Base-by-base conservation (phyloP, 1,284 basidiomycete genomes). In the Pseudomicrostroma phylloplanum region DNA sequence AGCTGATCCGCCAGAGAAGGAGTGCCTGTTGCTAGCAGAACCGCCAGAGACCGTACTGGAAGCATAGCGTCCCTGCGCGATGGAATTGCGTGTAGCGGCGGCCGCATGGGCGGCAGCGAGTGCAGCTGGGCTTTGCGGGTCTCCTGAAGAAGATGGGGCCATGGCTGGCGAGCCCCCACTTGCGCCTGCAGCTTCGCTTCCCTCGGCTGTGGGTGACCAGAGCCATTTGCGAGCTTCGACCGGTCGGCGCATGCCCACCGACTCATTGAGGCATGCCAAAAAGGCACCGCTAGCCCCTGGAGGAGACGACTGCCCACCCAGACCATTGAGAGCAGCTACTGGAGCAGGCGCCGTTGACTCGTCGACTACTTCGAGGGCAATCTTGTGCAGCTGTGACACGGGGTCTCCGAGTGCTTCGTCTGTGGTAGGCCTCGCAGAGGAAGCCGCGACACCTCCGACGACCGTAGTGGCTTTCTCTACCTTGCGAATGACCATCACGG, bases 381-480 rank as follows among this genome's bases (percentile, higher is more conserved):
- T 70, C 64, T 74, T 96, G 82, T 96, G 92, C 59, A 96, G 83
- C 77, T 97, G 94, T 19, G 91, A 92, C 23, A 96, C 91, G 4
- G 92, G 89, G 75, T 96, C 92, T 2, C 92, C 92, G 64, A 90
- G 89, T 1, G 90, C 87, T 80, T 96, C 93, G 19, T 57, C 17
- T 19, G 1, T 49, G 55, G 2, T 23, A 17, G 59, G 51, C 1
- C 86, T 81, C 70, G 89, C 90, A 76, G 77, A 74, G 0, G 72
- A 86, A 64, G 89, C 87, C 21, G 88, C 67, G 0, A 67, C 90
- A 58, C 91, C 92, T 58, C 92, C 92, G 21, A 92, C 88, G 54
- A 90, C 91, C 6, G 88, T 90, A 0, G 90, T 92, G 67, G 89
- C 89, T 74, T 90, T 88, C 70, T 96, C 92, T 63, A 94, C 90